A percentile compares a stretch with the other conserved stretches of the same genome.
These are phyloP conservation scores for Ceraceosorus guamensis DNA, from an alignment of 1,284 basidiomycete species.

Conservation along the genomic window DNA sequence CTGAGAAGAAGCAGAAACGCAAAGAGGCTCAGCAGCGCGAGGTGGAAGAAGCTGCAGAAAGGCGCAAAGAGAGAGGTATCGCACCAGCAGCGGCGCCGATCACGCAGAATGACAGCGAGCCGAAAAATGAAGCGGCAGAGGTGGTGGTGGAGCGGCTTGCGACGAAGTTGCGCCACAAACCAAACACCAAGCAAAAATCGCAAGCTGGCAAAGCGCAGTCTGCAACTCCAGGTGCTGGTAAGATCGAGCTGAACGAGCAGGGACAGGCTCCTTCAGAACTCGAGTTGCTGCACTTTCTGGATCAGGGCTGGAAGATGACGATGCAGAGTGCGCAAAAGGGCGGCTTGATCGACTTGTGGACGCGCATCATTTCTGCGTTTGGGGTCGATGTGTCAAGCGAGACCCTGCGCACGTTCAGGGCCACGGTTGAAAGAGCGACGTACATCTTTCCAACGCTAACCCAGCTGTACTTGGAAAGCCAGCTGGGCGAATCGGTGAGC, in stretches of 20 bases:
- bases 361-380: not conserved
- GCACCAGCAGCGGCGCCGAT: no score
- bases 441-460: conserved; percentile 40
- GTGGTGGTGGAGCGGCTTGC: no score
- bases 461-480: conserved; percentile 24
- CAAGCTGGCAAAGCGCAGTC: no score
- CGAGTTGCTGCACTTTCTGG: conserved; percentile 1
- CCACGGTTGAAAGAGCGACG: conserved; percentile 33
- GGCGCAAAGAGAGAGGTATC: no score
- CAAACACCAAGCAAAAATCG: no score
- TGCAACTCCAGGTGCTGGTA: no score
- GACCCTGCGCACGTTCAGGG: conserved; percentile 17
- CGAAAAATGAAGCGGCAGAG: no score
- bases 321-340: not conserved
- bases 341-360: conserved; percentile 2
- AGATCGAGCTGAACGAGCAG: not conserved
- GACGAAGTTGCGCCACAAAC: no score
- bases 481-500: conserved; percentile 22
- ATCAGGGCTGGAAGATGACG: not conserved
- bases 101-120: no score
- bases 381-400: not conserved
- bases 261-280: not conserved
- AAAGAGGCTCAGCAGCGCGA: no score
- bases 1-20: no score
- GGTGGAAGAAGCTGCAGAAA: no score